phyloP scores from a whole-genome alignment of 345 rosid genomes.

The Zanthoxylum bungeanum region DNA sequence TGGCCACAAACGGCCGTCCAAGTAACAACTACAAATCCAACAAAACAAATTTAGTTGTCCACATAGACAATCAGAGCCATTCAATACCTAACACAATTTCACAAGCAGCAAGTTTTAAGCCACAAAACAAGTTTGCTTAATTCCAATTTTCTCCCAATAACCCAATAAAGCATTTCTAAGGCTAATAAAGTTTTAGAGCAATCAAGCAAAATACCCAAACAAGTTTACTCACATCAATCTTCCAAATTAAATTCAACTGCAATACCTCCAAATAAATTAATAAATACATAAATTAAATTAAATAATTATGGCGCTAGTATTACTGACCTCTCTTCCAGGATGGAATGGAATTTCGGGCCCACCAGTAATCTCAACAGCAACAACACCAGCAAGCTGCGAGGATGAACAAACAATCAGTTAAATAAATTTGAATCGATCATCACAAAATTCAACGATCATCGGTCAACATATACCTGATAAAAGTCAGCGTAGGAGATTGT shows the following conservation, averaged over 20 bases:
- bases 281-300: too few relatives aligned
- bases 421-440: not conserved
- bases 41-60: not conserved
- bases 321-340: conserved; percentile 86
- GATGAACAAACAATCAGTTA: not conserved
- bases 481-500: conserved; percentile 66
- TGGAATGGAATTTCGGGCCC: conserved; percentile 97
- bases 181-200: too few relatives aligned
- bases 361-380: conserved; percentile 88
- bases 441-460: too few relatives aligned
- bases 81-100: not conserved
- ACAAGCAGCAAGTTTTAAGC: not conserved
- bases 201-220: too few relatives aligned
- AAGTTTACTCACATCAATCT: too few relatives aligned
- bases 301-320: too few relatives aligned
- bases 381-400: conserved; percentile 83
- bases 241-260: too few relatives aligned
- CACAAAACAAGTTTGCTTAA: too few relatives aligned
- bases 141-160: not conserved
- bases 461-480: conserved; percentile 92
- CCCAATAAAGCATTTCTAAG: not conserved
- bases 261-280: too few relatives aligned
- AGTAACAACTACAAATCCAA: too few relatives aligned
- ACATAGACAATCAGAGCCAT: not conserved
- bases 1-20: too few relatives aligned